phyloP scores from a whole-genome alignment of 176 grass and related monocot genomes.

The Avena eriantha region DNA sequence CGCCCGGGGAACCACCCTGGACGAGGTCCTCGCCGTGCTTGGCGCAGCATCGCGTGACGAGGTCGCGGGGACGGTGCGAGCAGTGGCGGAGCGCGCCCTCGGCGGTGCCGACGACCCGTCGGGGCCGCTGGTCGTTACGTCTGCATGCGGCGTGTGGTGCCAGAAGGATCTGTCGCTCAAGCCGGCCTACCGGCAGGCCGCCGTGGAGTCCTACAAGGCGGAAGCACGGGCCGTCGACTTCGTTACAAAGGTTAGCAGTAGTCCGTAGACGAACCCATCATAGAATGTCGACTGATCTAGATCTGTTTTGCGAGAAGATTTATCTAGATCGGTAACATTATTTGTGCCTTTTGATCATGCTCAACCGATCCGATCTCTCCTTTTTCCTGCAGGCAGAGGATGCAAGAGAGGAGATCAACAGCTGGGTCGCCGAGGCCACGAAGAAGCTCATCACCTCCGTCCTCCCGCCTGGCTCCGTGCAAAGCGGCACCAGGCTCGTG shows the following conservation, averaged over 20 bases:
- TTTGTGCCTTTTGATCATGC: background rate
- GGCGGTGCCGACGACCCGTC: background rate
- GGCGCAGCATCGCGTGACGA: background rate
- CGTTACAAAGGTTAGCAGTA: background rate
- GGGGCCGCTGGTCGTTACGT: slow-evolving; percentile 34
- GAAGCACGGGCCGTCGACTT: slow-evolving; percentile 33
- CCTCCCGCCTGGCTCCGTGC: background rate
- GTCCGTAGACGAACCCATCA: too few relatives aligned
- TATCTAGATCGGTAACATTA: background rate
- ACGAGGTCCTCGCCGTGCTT: slow-evolving; percentile 29
- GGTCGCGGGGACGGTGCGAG: background rate
- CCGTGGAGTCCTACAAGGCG: background rate
- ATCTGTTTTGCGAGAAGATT: too few relatives aligned
- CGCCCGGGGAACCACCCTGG: background rate
- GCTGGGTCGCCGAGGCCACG: slow-evolving; percentile 20
- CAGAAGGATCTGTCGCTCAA: slow-evolving; percentile 30
- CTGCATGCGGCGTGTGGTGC: slow-evolving; percentile 36
- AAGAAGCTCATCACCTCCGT: slow-evolving; percentile 35
- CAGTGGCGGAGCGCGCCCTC: background rate
- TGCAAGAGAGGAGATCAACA: slow-evolving; percentile 22
- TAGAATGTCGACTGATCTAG: too few relatives aligned
- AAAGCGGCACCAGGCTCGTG: background rate
- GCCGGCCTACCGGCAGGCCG: slow-evolving; percentile 5
- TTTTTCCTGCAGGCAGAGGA: background rate
- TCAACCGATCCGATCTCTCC: background rate